Evolutionary conservation across 176 grass and related monocot species (phyloP), one percentile per base, ranked within the genome.

Genomic region (Phyllostachys edulis): DNA sequence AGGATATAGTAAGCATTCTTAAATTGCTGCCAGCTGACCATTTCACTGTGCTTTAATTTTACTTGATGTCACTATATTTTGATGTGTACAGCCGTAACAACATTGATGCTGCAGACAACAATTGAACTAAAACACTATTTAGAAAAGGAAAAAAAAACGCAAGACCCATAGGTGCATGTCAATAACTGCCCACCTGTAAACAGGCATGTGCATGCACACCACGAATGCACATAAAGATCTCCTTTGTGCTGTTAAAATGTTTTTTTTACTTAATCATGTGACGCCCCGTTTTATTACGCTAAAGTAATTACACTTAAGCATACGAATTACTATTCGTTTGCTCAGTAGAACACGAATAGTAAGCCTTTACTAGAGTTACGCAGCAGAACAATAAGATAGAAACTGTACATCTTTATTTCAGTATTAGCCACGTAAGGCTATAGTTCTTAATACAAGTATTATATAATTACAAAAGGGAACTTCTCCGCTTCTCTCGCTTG

Each of bases 101-200:
- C 66, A 75, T 57, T 75, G 36, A 61, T 87, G 52, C 12, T 72
- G 45, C 65, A 41, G 77, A 14, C 15, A 71, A 75, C 63, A 77
- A 78, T 26, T 6, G 18, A 77, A 52, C 13, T 27, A 40, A 36
- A 66, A 57, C 3, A 49, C 8, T 62, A 80, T 52, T 29, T 38
- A n/a, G 3, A 72, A 17, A 86, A 52, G 21, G 41, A 29, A n/a
- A 10, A 54, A 54, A 60, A 52, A 45, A 41, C n/a, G 20, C n/a
- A 69, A 61, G 29, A 2, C 13, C 59, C 64, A 71, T 71, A 34
- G 66, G 54, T n/a, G 54, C 50, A 21, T 45, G 36, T 6, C 23
- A 59, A 23, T 57, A 73, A 46, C 67, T 60, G 9, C 39, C 39
- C 1, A 7, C 12, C 17, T 24, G 15, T 39, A 61, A 81, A 67